Evolutionary conservation across 2,329 filamentous ascomycete genomes (phyloP).

Genomic region (Talaromyces pinophilus): DNA sequence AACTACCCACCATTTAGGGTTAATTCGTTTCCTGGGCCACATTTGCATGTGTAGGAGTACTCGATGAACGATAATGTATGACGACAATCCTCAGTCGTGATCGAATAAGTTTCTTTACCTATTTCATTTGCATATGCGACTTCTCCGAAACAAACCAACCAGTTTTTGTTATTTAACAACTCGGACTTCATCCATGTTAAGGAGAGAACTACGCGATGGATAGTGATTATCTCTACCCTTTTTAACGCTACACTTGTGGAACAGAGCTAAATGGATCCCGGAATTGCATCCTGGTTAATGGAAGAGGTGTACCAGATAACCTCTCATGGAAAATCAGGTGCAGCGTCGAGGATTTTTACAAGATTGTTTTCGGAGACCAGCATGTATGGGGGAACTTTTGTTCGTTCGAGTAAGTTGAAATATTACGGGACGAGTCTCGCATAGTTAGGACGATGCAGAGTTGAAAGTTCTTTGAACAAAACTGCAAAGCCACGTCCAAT

Average conservation of each 20-base stretch:
- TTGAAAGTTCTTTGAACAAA: background rate
- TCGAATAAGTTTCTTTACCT: background rate
- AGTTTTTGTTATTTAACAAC: background rate
- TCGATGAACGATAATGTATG: background rate
- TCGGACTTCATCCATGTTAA: background rate
- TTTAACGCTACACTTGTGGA: background rate
- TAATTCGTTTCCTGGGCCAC: background rate
- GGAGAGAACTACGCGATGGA: conserved; percentile 3
- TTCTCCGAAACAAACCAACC: background rate
- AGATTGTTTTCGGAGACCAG: conserved; percentile 14
- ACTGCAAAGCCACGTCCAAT: conserved; percentile 1
- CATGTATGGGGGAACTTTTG: conserved; percentile 16
- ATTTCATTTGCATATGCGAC: background rate
- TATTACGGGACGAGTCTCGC: background rate
- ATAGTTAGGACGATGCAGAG: background rate
- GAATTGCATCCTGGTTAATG: conserved; percentile 10
- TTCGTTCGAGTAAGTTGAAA: conserved; percentile 17
- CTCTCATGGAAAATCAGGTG: conserved; percentile 13
- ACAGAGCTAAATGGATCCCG: too few relatives aligned
- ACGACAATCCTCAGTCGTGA: background rate
- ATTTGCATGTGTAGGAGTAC: background rate
- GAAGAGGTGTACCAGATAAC: background rate
- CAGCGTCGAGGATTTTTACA: conserved; percentile 10
- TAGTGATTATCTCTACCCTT: background rate
- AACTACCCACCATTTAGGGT: background rate